Evolutionary conservation across 192 early-diverging fungal genomes (phyloP).

Genomic region (Phycomyces blakesleeanus): DNA sequence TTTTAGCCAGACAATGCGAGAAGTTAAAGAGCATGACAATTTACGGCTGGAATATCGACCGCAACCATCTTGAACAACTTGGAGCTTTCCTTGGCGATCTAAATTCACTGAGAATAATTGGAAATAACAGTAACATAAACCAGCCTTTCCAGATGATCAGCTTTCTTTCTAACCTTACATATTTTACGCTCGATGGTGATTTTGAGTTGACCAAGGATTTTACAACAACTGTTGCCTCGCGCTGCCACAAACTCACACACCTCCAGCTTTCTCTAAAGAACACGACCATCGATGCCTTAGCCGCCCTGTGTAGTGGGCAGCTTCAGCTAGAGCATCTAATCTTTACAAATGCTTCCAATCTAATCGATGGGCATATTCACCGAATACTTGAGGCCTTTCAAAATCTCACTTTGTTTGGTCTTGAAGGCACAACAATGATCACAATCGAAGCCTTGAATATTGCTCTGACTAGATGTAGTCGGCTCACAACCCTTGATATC

Average conservation of each 20-base stretch:
- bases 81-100: constrained; percentile 1
- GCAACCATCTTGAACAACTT: constrained; percentile 16
- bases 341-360: constrained; percentile 23
- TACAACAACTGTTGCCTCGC: neutral
- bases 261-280: constrained; percentile 6
- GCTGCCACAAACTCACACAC: neutral
- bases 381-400: neutral
- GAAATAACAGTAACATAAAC: neutral
- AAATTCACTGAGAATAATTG: constrained; percentile 22
- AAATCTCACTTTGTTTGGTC: neutral
- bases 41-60: constrained; percentile 38
- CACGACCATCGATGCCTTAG: neutral
- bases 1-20: constrained; percentile 27
- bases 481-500: too few species aligned
- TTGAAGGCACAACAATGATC: neutral
- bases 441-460: neutral
- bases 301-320: neutral
- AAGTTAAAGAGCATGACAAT: constrained; percentile 25
- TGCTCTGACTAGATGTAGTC: neutral
- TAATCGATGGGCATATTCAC: neutral
- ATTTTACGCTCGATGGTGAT: constrained; percentile 1
- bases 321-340: constrained; percentile 6
- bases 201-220: neutral
- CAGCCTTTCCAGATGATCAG: neutral
- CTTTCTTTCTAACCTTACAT: neutral